Percentiles rank a stretch among this genome's conserved stretches.
Conservation (phyloP, 495 filamentous ascomycete genomes). For the Hyaloscypha bicolor region DNA sequence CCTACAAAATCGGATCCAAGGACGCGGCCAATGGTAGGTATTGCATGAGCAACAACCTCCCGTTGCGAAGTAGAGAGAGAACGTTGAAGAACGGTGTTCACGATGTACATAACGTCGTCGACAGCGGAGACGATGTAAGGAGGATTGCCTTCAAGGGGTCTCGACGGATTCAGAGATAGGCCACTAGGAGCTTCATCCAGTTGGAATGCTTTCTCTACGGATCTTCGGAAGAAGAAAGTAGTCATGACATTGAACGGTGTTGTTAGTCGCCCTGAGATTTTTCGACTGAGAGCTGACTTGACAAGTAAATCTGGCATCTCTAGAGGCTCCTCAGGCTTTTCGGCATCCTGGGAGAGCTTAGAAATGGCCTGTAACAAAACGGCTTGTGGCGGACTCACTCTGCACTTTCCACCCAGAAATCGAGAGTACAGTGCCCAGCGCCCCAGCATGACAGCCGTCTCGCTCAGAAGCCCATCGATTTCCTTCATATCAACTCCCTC, state of each 20-base stretch:
- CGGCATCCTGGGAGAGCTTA: constrained; percentile 45
- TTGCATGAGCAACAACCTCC: constrained; percentile 70
- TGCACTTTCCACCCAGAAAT: constrained; percentile 80
- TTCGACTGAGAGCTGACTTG: constrained; percentile 73
- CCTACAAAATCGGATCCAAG: constrained; percentile 91
- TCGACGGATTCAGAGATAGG: constrained; percentile 71
- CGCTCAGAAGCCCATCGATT: constrained; percentile 80
- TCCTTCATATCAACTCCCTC: constrained; percentile 96
- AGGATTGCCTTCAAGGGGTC: constrained; percentile 67
- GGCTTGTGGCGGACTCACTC: constrained; percentile 25
- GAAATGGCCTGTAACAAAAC: constrained; percentile 20
- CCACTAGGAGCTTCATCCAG: constrained; percentile 90
- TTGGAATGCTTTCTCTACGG: constrained; percentile 96
- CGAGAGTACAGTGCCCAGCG: constrained; percentile 91
- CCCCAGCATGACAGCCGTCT: constrained; percentile 87
- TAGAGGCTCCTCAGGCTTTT: constrained; percentile 48
- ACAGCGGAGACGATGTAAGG: constrained; percentile 95
- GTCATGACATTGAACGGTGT: constrained; percentile 84
- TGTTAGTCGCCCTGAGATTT: constrained; percentile 71
- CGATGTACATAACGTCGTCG: constrained; percentile 99
- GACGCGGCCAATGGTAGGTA: constrained; percentile 81
- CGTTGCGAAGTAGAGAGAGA: constrained; percentile 83
- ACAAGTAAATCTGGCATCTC: constrained; percentile 68
- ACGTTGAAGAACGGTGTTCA: constrained; percentile 85
- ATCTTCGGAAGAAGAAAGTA: constrained; percentile 93